Evolutionary conservation across 2,329 filamentous ascomycete species (phyloP).

Genomic region (Cercospora sesami): DNA sequence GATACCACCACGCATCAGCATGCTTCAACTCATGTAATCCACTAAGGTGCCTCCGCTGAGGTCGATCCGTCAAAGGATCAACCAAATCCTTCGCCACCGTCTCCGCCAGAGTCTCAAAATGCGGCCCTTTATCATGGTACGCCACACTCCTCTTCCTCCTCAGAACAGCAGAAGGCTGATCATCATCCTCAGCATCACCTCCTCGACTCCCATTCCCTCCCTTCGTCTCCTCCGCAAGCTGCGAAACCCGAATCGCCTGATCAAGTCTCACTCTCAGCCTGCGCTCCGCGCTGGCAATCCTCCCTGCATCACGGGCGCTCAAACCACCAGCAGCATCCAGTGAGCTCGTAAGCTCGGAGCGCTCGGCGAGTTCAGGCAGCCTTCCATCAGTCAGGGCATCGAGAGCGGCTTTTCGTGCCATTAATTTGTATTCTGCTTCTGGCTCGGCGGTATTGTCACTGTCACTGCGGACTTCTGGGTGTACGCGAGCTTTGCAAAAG

Average conservation of each 20-base stretch:
- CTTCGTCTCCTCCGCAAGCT: neutral
- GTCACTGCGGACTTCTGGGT: neutral
- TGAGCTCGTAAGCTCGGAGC: slow-evolving; percentile 12
- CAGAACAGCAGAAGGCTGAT: neutral
- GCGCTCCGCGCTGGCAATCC: slow-evolving; percentile 3
- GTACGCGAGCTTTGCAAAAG: neutral
- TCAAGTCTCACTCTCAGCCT: slow-evolving; percentile 1
- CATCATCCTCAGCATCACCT: neutral
- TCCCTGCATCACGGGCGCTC: slow-evolving; percentile 4
- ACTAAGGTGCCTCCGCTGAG: neutral
- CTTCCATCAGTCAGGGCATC: neutral
- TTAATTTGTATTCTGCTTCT: neutral
- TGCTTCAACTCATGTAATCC: neutral
- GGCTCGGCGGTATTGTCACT: neutral
- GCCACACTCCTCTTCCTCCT: neutral
- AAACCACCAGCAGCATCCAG: slow-evolving; percentile 11
- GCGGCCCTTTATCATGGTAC: neutral
- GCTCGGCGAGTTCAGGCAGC: slow-evolving; percentile 9
- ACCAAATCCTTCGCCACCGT: neutral
- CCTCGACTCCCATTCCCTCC: neutral
- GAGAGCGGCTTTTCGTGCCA: neutral
- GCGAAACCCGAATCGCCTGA: neutral
- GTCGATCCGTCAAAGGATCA: neutral
- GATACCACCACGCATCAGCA: slow-evolving; percentile 1
- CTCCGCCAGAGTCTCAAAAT: neutral